A percentile compares a stretch with the other conserved stretches of the same genome.
Conservation (phyloP, 192 early-diverging fungal species). For the Coemansia sp. region DNA sequence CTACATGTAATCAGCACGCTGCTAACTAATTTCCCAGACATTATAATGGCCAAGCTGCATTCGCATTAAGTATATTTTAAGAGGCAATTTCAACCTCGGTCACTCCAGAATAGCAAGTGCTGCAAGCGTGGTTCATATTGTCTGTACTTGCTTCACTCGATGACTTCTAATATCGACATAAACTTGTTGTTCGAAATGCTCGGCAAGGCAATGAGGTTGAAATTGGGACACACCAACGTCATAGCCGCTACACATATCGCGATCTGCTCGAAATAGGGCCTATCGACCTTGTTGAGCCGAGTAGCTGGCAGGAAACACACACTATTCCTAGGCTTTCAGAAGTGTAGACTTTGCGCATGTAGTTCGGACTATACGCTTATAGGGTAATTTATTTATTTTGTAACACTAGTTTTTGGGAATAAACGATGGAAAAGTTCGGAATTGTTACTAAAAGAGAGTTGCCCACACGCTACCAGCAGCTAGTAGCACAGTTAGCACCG, state of each 20-base stretch:
- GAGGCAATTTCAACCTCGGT: not conserved
- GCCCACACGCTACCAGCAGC: slow-evolving; percentile 8
- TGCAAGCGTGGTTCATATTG: not conserved
- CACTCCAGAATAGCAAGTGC: not conserved
- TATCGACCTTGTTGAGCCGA: not conserved
- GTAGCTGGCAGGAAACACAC: too few relatives aligned
- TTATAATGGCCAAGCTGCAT: not conserved
- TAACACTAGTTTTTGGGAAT: not conserved
- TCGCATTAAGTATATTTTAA: not conserved
- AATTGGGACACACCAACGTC: not conserved
- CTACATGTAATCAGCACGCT: not conserved
- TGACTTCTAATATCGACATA: not conserved
- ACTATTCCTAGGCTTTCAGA: too few relatives aligned
- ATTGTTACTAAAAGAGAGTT: not conserved
- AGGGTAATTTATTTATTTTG: too few relatives aligned
- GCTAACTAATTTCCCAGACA: not conserved
- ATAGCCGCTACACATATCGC: not conserved
- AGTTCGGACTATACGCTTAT: too few relatives aligned
- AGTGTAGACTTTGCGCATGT: too few relatives aligned
- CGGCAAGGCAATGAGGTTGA: not conserved
- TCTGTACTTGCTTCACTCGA: not conserved
- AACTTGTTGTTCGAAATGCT: not conserved
- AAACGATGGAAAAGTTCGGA: not conserved
- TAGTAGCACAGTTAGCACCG: not conserved
- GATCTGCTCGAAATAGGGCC: not conserved